phyloP scores from a whole-genome alignment of 495 filamentous ascomycete species.

The Penicillium psychrofluorescens region DNA sequence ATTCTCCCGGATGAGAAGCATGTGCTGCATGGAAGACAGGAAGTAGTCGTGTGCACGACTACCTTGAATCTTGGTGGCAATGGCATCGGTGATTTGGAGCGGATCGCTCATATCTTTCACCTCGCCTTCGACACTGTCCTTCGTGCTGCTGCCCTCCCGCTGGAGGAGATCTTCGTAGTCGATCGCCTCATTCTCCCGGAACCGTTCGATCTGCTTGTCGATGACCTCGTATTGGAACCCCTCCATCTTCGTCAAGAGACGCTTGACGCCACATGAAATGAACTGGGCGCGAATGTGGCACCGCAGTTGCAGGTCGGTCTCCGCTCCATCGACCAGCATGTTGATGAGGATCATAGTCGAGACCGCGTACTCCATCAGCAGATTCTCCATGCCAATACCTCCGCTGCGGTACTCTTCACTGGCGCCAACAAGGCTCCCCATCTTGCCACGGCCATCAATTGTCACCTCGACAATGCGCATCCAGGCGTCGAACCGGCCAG shows the following conservation, averaged over 20 bases:
- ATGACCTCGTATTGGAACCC: conserved; percentile 97
- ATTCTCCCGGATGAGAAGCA: conserved; percentile 88
- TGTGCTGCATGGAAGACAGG: conserved; percentile 87
- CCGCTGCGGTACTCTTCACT: conserved; percentile 96
- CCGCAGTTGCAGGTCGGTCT: conserved; percentile 80
- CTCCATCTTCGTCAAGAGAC: conserved; percentile 95
- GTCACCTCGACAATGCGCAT: conserved; percentile 98
- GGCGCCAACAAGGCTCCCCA: conserved; percentile 94
- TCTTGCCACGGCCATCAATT: conserved; percentile 93
- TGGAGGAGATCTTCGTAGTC: conserved; percentile 98
- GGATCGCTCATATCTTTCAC: conserved; percentile 93
- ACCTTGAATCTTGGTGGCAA: conserved; percentile 77
- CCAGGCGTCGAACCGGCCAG: conserved; percentile 96
- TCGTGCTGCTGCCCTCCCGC: conserved; percentile 80
- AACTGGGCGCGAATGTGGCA: conserved; percentile 96
- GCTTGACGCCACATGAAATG: conserved; percentile 89
- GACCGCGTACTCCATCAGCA: conserved; percentile 98
- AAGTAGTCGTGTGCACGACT: conserved; percentile 91
- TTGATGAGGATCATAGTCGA: conserved; percentile 93
- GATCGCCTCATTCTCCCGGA: conserved; percentile 88
- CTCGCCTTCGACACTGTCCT: conserved; percentile 84
- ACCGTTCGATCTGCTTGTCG: conserved; percentile 95
- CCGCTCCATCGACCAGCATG: conserved; percentile 89
- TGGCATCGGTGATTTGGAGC: conserved; percentile 86
- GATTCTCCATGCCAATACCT: conserved; percentile 97